These are phyloP conservation scores for Selaginella moellendorffii DNA, from an alignment of 75 land plant species.

Conservation along the genomic window DNA sequence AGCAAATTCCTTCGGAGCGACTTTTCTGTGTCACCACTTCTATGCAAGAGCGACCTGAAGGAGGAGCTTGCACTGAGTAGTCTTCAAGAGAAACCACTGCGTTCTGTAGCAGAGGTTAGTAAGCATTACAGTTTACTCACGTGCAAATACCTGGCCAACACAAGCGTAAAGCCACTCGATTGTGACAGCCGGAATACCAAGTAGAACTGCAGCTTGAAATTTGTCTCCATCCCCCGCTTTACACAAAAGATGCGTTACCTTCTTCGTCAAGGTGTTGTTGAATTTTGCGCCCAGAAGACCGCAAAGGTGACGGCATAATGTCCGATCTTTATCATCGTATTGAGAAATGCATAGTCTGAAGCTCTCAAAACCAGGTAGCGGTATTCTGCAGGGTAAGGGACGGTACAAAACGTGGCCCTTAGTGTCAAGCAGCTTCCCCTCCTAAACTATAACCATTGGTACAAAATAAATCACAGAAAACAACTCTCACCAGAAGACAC, in stretches of 20 bases:
- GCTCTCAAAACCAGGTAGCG: constrained; percentile 65
- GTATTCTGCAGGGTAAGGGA: constrained; percentile 71
- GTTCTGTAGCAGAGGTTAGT: neutral
- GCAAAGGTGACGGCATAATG: constrained; percentile 55
- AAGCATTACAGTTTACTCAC: constrained; percentile 35
- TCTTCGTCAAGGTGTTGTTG: constrained; percentile 42
- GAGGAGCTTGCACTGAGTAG: constrained; percentile 38
- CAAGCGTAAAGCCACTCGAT: constrained; percentile 84
- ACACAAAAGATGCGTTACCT: constrained; percentile 80
- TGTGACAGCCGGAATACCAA: constrained; percentile 50
- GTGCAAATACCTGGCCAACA: constrained; percentile 40
- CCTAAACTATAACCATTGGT: constrained; percentile 27
- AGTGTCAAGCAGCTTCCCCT: constrained; percentile 53
- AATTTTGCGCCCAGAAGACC: constrained; percentile 62
- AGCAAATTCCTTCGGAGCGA: too few relatives aligned
- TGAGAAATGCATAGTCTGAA: constrained; percentile 72
- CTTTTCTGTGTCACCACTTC: too few relatives aligned
- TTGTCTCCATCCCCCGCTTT: constrained; percentile 57
- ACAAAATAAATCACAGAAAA: constrained; percentile 5
- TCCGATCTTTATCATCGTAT: constrained; percentile 69
- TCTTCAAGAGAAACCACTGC: neutral
- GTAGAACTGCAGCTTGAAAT: constrained; percentile 59
- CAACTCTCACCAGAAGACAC: constrained; percentile 53
- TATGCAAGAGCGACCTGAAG: constrained; percentile 34
- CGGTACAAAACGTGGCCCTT: constrained; percentile 62